Evolutionary conservation across 2,329 filamentous ascomycete genomes (phyloP), one percentile per base, ranked within the genome.

Genomic region (Fusarium succisae): DNA sequence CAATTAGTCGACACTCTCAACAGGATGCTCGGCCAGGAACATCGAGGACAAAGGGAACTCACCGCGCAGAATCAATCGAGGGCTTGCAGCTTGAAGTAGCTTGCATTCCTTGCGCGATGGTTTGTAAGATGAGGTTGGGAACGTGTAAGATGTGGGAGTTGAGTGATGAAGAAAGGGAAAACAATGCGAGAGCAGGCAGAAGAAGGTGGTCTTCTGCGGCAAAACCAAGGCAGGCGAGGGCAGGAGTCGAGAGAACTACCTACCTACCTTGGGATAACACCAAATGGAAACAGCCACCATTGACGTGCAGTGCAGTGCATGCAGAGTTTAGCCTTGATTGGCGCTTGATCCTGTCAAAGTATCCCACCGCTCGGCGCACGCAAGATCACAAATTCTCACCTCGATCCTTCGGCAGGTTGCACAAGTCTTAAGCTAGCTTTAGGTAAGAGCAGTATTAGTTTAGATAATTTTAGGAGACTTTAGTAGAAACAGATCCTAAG

Each of bases 1-100:
- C n/a, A 20, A 20, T 50, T 13, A 50, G 28, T 50, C 22, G 9
- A 35, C 11, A 24, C 0, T 51, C 22, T n/a, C 17, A 2, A 5
- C 12, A 28, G 6, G 18, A 6, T 18, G 45, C 12, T 30, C 20
- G 26, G 13, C 13, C 11, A 24, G 30, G 17, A 51, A n/a, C 8
- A 18, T 35, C 3, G 8, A 18, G 11, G 3, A 32, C 0, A 20
- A 51, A 1, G 22, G 48, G 17, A 8, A 51, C 12, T 51, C 3
- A 26, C 30, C 22, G 8, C 28, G 11, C 28, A 12, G 28, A 51
- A 51, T 0, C 0, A 9, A 14, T 24, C n/a, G n/a, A 7, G 8
- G 22, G 48, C 30, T 24, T 35, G 22, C 17, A 35, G 30, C 13
- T 24, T 50, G 15, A n/a, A 51, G 28, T 18, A 3, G 28, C 47